Percentiles rank a stretch among this genome's conserved stretches.
Evolutionary conservation across 2,329 filamentous ascomycete species (phyloP).

Genomic region (Scolecobasidium constrictum): DNA sequence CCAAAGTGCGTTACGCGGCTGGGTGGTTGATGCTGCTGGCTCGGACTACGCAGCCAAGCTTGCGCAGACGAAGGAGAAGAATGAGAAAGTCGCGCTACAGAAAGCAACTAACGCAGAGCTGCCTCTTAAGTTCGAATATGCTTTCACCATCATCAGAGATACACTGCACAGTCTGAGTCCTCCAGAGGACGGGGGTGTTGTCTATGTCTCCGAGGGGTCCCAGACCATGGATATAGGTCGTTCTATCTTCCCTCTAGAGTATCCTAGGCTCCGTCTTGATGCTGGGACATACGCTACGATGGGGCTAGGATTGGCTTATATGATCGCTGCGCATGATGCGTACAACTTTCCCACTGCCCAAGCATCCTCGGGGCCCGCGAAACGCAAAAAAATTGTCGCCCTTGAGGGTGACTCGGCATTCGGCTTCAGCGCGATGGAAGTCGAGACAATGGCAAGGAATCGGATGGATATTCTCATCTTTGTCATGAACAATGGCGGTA

Average conservation of each 20-base stretch:
- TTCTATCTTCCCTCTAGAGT: constrained; percentile 41
- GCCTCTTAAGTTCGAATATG: constrained; percentile 40
- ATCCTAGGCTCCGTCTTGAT: constrained; percentile 45
- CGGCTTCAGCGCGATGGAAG: constrained; percentile 44
- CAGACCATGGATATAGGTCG: constrained; percentile 53
- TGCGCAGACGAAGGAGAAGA: constrained; percentile 32
- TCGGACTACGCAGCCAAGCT: constrained; percentile 21
- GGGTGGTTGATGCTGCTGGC: constrained; percentile 29
- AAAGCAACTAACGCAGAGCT: constrained; percentile 28
- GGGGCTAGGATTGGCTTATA: constrained; percentile 47
- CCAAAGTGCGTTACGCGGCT: constrained; percentile 27
- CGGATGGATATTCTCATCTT: constrained; percentile 44
- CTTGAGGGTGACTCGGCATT: constrained; percentile 47
- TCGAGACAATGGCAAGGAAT: constrained; percentile 46
- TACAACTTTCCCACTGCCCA: constrained; percentile 30
- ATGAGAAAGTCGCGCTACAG: constrained; percentile 34
- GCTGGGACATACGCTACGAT: constrained; percentile 50
- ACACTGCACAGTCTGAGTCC: constrained; percentile 36
- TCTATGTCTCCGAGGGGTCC: constrained; percentile 48
- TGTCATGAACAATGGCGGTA: constrained; percentile 43
- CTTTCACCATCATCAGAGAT: constrained; percentile 42
- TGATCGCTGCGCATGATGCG: constrained; percentile 44
- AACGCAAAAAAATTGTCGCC: constrained; percentile 42
- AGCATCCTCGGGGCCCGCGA: background rate
- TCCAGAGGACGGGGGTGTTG: constrained; percentile 34